Conservation (phyloP, 257 asterid genomes). For the Nicotiana otophora region DNA sequence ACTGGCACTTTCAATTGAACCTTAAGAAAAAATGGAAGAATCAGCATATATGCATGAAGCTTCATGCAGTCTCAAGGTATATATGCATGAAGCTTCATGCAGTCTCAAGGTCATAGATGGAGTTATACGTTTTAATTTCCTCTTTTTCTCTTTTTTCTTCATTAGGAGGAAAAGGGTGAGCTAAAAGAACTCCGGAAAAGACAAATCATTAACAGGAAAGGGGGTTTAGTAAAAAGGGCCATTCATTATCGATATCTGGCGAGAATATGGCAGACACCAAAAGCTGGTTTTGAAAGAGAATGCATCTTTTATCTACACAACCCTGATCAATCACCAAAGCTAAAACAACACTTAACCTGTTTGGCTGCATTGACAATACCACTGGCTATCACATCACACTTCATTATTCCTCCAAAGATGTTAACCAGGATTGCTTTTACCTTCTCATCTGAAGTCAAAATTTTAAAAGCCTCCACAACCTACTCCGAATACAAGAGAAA, state of each 20-base stretch:
- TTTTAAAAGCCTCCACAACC: slow-evolving; percentile 99
- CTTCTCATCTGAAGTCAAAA: slow-evolving; percentile 91
- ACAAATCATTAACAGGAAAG: background rate
- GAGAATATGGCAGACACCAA: background rate
- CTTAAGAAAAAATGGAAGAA: slow-evolving; percentile 22
- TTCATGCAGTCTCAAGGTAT: no score
- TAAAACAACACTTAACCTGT: slow-evolving; percentile 35
- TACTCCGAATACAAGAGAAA: slow-evolving; percentile 23
- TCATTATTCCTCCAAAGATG: slow-evolving; percentile 99
- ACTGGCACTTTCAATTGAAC: slow-evolving; percentile 88
- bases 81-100: background rate
- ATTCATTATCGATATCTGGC: background rate
- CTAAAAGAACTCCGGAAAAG: background rate
- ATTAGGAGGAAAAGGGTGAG: background rate
- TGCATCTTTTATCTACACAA: background rate
- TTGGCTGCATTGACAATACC: slow-evolving; percentile 99
- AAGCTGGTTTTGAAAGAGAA: background rate
- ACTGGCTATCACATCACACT: slow-evolving; percentile 94
- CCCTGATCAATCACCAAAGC: background rate
- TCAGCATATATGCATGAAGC: background rate
- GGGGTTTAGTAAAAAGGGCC: background rate
- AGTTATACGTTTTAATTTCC: background rate
- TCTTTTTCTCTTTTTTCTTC: background rate
- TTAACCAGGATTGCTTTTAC: slow-evolving; percentile 96
- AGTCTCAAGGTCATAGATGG: background rate